Base-by-base conservation (phyloP, 257 asterid species). In the Salvia miltiorrhiza region DNA sequence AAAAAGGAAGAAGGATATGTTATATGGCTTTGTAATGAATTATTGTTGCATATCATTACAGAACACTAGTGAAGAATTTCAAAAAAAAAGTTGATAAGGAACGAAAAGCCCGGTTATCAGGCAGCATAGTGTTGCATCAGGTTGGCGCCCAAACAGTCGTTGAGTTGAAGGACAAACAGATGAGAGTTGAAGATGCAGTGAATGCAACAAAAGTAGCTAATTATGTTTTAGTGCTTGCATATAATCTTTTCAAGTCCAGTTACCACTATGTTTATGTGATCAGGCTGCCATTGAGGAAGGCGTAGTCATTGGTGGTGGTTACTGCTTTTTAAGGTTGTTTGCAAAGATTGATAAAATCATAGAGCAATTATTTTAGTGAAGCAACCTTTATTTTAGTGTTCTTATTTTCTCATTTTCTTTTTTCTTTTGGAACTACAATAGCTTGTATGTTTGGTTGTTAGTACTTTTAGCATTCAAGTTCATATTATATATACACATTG, bases 261-360 rank as follows among this genome's bases (percentile, higher is more conserved):
- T 9, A 24, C n/a, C 23, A 33, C 28, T 45, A 19, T 61, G 40
- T 43, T 67, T 76, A 13, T 50, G 6, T 61, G 19, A 64, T 43
- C 63, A 91, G 97, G 95, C 96, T 1, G 96, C 97, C 24, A 87
- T 87, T 4, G 96, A 88, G 83, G 97, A 91, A 84, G 96, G 97
- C 66, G 88, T 91, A 9, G 96, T 91, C 0, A 91, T 91, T 60
- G 96, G 97, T 1, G 97, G 95, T 1, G 95, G 93, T 10, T 91
- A 95, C 73, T 91, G 97, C 80, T 89, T 91, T 26, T 76, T 91
- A 49, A 76, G 97, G 76, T 84, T 91, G 58, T 80, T 96, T 5
- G 70, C 79, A 21, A 91, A 88, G 83, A 87, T 88, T 35, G 83
- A 81, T 53, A 64, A 65, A 52, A 74, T 87, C 64, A 87, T 71